A percentile compares a stretch with the other conserved stretches of the same genome.
Evolutionary conservation across 305 asterid genomes (phyloP).

Genomic region (Andrographis paniculata): DNA sequence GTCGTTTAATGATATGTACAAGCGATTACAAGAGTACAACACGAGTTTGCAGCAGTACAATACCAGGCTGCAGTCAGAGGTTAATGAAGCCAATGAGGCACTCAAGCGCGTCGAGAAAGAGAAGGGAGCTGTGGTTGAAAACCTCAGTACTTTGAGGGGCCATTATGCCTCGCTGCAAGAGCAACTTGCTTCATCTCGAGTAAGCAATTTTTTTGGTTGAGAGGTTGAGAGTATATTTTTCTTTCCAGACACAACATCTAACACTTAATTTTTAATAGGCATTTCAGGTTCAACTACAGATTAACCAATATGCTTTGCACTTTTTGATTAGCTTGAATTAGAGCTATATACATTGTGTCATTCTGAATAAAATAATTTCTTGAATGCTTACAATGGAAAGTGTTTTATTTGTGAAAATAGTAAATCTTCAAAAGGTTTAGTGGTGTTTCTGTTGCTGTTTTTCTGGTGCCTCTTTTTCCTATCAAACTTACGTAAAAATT

Average conservation of each 20-base stretch:
- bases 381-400: too few relatives aligned
- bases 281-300: too few relatives aligned
- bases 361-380: too few relatives aligned
- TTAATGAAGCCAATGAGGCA: constrained; percentile 42
- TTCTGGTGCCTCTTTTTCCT: too few relatives aligned
- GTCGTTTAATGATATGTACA: constrained; percentile 48
- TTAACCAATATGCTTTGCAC: too few relatives aligned
- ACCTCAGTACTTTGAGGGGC: constrained; percentile 81
- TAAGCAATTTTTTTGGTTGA: constrained; percentile 22
- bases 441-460: too few relatives aligned
- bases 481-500: too few relatives aligned
- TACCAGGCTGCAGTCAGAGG: constrained; percentile 59
- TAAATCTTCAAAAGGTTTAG: too few relatives aligned
- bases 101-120: constrained; percentile 80
- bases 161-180: constrained; percentile 77
- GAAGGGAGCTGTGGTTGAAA: constrained; percentile 80
- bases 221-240: neutral
- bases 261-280: too few relatives aligned
- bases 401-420: too few relatives aligned
- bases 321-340: too few relatives aligned
- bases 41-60: constrained; percentile 64
- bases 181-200: constrained; percentile 69
- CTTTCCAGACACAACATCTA: neutral
- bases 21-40: constrained; percentile 61
- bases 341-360: too few relatives aligned